Conservation (phyloP, 2,329 filamentous ascomycete species). For the Pleurostoma richardsiae region DNA sequence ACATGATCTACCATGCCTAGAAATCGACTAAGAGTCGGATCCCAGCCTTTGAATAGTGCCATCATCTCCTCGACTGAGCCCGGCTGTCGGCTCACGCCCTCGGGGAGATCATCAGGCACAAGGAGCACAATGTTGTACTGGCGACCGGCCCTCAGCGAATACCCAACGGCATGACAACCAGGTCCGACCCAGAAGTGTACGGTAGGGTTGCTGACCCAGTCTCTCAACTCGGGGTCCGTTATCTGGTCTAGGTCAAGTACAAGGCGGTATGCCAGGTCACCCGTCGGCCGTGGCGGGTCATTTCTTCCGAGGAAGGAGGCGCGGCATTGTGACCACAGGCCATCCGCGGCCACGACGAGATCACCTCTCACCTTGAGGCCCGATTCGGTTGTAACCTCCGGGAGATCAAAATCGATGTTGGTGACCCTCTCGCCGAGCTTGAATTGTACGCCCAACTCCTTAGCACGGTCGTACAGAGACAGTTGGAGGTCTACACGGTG, state of each 20-base stretch:
- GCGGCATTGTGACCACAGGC: slow-evolving; percentile 56
- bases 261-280: slow-evolving; percentile 61
- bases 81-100: slow-evolving; percentile 38
- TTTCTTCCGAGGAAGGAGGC: slow-evolving; percentile 37
- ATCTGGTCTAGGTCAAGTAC: slow-evolving; percentile 49
- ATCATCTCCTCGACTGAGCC: slow-evolving; percentile 58
- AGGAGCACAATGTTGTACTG: slow-evolving; percentile 64
- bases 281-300: slow-evolving; percentile 50
- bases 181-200: slow-evolving; percentile 62
- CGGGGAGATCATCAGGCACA: slow-evolving; percentile 51
- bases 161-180: slow-evolving; percentile 55
- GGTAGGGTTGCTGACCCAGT: slow-evolving; percentile 45
- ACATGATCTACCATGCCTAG: slow-evolving; percentile 49
- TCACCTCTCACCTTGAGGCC: slow-evolving; percentile 39
- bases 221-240: slow-evolving; percentile 39
- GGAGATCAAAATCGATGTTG: slow-evolving; percentile 39
- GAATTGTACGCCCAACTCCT: slow-evolving; percentile 46
- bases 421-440: slow-evolving; percentile 41
- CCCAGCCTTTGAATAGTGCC: slow-evolving; percentile 56
- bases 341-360: slow-evolving; percentile 59
- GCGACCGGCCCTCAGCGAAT: slow-evolving; percentile 52
- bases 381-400: slow-evolving; percentile 30
- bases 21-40: slow-evolving; percentile 46
- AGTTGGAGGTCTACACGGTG: slow-evolving; percentile 58
- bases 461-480: slow-evolving; percentile 44